These are phyloP conservation scores for Fusarium sp. DNA, from an alignment of 2,329 filamentous ascomycete species.

Conservation along the genomic window DNA sequence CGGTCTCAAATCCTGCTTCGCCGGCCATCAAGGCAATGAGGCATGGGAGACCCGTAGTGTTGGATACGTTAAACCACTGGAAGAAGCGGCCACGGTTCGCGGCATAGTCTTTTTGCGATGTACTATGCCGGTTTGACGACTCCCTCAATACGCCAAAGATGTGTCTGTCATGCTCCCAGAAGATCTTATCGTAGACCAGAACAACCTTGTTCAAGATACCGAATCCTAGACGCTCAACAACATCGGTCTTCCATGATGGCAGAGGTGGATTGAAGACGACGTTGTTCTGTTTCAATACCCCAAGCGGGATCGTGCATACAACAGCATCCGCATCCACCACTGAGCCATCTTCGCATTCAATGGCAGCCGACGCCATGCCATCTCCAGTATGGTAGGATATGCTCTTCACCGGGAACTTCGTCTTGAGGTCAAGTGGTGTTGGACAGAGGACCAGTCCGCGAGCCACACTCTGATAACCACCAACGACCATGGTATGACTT, in stretches of 20 bases:
- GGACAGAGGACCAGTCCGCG: slow-evolving; percentile 85
- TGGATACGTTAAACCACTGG: slow-evolving; percentile 96
- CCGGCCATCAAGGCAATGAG: slow-evolving; percentile 96
- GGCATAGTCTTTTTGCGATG: slow-evolving; percentile 83
- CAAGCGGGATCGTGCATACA: slow-evolving; percentile 90
- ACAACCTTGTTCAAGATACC: slow-evolving; percentile 96
- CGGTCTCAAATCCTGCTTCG: slow-evolving; percentile 90
- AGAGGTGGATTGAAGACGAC: slow-evolving; percentile 90
- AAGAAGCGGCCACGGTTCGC: slow-evolving; percentile 90
- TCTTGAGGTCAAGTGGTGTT: slow-evolving; percentile 79
- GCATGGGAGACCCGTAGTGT: slow-evolving; percentile 88
- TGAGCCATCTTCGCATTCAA: slow-evolving; percentile 84
- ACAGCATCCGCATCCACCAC: slow-evolving; percentile 86
- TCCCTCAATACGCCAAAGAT: slow-evolving; percentile 94
- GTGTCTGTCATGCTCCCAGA: slow-evolving; percentile 91
- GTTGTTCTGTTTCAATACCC: slow-evolving; percentile 86
- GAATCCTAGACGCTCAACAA: slow-evolving; percentile 88
- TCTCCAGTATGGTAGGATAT: slow-evolving; percentile 73
- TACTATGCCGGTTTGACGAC: slow-evolving; percentile 75
- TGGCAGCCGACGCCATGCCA: slow-evolving; percentile 63
- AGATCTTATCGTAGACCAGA: slow-evolving; percentile 86
- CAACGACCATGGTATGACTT: slow-evolving; percentile 90
- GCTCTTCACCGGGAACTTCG: slow-evolving; percentile 77
- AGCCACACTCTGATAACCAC: slow-evolving; percentile 94
- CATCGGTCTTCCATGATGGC: slow-evolving; percentile 86